Percentiles rank a stretch among this genome's conserved stretches.
Evolutionary conservation across 306 rosid genomes (phyloP).

Genomic region (Mimosa bimucronata): DNA sequence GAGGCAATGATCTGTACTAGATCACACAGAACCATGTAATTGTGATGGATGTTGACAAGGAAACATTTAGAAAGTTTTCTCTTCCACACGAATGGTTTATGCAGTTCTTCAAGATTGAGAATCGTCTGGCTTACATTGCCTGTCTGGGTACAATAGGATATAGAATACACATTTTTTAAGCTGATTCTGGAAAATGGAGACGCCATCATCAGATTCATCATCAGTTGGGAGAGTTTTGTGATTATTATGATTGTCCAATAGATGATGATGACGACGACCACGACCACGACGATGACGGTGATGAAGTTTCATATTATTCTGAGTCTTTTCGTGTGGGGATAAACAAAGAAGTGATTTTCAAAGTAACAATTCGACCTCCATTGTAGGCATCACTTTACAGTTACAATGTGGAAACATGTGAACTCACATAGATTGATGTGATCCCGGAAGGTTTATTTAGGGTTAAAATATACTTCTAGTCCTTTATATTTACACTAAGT

Average conservation of each 20-base stretch:
- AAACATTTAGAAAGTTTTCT: constrained; percentile 1
- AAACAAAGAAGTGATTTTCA: constrained; percentile 23
- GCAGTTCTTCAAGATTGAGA: constrained; percentile 16
- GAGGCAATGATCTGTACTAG: constrained; percentile 33
- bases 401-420: constrained; percentile 22
- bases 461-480: too few species aligned
- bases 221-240: background rate
- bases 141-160: background rate
- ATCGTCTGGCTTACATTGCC: constrained; percentile 12
- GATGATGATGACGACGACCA: too few species aligned
- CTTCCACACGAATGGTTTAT: background rate
- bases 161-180: constrained; percentile 3
- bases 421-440: constrained; percentile 4
- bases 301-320: background rate
- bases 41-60: constrained; percentile 26
- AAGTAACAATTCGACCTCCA: background rate
- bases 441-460: background rate
- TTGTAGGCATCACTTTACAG: background rate
- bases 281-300: too few species aligned
- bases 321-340: constrained; percentile 21
- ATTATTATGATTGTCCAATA: background rate
- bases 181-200: constrained; percentile 22
- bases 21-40: constrained; percentile 16
- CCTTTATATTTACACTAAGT: too few species aligned
- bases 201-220: constrained; percentile 9